Evolutionary conservation across 139 green algal genomes (phyloP).

Genomic region (Asterochloris erici): DNA sequence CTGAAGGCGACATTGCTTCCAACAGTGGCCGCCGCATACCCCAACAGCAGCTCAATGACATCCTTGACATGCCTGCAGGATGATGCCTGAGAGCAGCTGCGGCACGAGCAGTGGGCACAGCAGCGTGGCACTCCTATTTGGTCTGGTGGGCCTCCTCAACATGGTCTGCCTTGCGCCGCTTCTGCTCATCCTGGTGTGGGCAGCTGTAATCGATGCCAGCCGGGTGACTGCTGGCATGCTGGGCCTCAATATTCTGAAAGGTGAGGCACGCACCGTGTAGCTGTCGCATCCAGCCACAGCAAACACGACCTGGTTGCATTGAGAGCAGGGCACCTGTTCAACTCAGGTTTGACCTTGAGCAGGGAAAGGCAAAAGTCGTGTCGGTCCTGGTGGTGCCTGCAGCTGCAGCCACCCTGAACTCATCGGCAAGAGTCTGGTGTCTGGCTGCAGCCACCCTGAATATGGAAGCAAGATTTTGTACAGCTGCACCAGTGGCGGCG

Average conservation of each 20-base stretch:
- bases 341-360: neutral
- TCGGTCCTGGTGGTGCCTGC: too few relatives aligned
- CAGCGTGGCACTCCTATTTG: constrained; percentile 74
- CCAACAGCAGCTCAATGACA: constrained; percentile 54
- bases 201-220: constrained; percentile 16
- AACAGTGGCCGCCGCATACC: too few relatives aligned
- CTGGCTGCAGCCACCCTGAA: too few relatives aligned
- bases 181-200: constrained; percentile 34
- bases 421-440: too few relatives aligned
- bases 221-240: constrained; percentile 23
- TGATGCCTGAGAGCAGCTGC: too few relatives aligned
- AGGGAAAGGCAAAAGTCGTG: neutral
- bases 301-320: constrained; percentile 4
- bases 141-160: constrained; percentile 74
- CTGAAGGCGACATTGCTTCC: too few relatives aligned
- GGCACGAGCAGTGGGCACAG: too few relatives aligned
- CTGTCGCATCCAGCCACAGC: neutral
- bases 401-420: too few relatives aligned
- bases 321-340: neutral
- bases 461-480: too few relatives aligned
- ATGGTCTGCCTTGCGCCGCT: constrained; percentile 36
- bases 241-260: constrained; percentile 20
- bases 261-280: neutral
- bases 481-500: too few relatives aligned
- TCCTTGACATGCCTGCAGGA: constrained; percentile 5